These are phyloP conservation scores for Trypanosoma scelopori DNA, from an alignment of 208 protist species.

Conservation along the genomic window DNA sequence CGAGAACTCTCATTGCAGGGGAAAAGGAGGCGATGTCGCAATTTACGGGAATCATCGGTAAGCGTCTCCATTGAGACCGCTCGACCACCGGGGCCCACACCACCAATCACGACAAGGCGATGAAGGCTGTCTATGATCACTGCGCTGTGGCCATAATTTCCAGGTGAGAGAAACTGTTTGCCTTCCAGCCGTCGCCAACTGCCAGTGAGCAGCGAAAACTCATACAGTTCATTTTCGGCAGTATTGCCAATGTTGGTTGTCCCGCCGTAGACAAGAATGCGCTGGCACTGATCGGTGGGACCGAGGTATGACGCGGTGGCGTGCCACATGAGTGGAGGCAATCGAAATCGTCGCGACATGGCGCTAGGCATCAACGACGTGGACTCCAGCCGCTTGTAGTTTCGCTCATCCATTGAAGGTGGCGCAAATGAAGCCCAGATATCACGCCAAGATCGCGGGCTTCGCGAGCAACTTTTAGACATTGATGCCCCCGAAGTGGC, in stretches of 20 bases:
- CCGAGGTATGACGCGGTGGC: constrained; percentile 54
- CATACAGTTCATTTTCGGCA: constrained; percentile 80
- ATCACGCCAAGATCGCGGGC: constrained; percentile 40
- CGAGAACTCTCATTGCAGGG: constrained; percentile 14
- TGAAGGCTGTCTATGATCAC: constrained; percentile 50
- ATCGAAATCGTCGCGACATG: constrained; percentile 56
- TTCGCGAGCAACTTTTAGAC: no score
- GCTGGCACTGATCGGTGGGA: constrained; percentile 57
- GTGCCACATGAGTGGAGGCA: constrained; percentile 67
- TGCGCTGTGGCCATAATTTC: constrained; percentile 76
- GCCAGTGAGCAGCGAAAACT: constrained; percentile 79
- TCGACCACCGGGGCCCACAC: constrained; percentile 64
- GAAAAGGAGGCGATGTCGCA: constrained; percentile 18
- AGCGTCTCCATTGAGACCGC: neutral
- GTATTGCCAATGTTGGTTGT: constrained; percentile 31
- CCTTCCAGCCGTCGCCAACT: constrained; percentile 79
- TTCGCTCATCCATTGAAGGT: constrained; percentile 30
- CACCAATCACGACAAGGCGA: constrained; percentile 72
- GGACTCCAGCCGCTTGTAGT: constrained; percentile 64
- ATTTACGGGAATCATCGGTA: constrained; percentile 13
- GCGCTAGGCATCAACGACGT: constrained; percentile 51
- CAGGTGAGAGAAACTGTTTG: constrained; percentile 63
- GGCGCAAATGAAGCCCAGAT: constrained; percentile 72
- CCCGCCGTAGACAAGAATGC: constrained; percentile 83
- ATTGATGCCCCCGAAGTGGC: no score